A percentile compares a stretch with the other conserved stretches of the same genome.
phyloP scores from a whole-genome alignment of 768 basidiomycete genomes.

The Polyporus arcularius region DNA sequence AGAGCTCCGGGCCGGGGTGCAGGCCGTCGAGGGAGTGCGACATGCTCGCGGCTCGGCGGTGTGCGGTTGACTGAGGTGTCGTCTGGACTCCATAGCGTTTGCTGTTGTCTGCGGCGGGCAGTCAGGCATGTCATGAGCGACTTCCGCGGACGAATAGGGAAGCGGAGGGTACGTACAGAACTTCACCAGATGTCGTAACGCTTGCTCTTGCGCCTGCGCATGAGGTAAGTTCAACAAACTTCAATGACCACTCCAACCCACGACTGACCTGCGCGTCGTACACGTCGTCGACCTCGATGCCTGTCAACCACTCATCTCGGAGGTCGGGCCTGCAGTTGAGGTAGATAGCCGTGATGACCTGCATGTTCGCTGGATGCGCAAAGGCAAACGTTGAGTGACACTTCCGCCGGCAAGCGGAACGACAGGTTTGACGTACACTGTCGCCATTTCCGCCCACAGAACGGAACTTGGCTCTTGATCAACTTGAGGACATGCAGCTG shows the following conservation, averaged over 20 bases:
- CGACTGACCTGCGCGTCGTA: conserved; percentile 79
- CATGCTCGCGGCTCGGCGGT: conserved; percentile 82
- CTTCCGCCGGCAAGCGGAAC: conserved; percentile 1
- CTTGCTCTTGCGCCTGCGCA: conserved; percentile 87
- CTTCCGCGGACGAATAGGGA: background rate
- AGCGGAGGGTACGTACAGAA: conserved; percentile 69
- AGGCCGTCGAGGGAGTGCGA: conserved; percentile 80
- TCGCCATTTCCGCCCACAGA: conserved; percentile 96
- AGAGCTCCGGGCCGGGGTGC: conserved; percentile 72
- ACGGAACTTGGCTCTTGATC: conserved; percentile 98
- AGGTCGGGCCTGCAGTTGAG: conserved; percentile 96
- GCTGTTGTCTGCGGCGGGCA: conserved; percentile 68
- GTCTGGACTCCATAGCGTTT: conserved; percentile 78
- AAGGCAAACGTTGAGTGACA: background rate
- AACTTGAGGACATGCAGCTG: conserved; percentile 95
- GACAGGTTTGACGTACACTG: conserved; percentile 62
- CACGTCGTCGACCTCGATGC: conserved; percentile 88
- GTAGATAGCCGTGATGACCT: conserved; percentile 98
- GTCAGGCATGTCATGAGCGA: background rate
- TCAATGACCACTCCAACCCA: conserved; percentile 7
- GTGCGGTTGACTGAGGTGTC: conserved; percentile 52
- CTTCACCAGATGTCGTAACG: conserved; percentile 88
- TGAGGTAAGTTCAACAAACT: conserved; percentile 12
- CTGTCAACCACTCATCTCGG: conserved; percentile 96
- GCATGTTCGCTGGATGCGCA: conserved; percentile 85